These are phyloP conservation scores for Cladosporium sp. DNA, from an alignment of 2,329 filamentous ascomycete species.

Conservation along the genomic window DNA sequence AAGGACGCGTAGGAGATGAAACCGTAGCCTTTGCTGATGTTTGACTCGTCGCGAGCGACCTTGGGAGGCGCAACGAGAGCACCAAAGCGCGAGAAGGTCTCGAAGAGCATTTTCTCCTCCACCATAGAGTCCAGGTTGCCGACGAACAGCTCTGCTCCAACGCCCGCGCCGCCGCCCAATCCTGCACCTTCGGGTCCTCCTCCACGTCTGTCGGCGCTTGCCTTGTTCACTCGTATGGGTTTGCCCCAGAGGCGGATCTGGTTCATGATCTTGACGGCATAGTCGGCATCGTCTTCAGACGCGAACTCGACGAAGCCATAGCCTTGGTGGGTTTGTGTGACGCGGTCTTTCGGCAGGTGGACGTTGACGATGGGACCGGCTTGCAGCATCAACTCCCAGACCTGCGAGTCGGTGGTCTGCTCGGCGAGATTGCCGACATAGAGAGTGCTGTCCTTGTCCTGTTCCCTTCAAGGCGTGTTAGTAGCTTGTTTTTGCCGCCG, in stretches of 20 bases:
- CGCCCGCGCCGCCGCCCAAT: constrained; percentile 81
- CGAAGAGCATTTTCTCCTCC: constrained; percentile 92
- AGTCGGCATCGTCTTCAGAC: constrained; percentile 91
- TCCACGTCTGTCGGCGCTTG: constrained; percentile 88
- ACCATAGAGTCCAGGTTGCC: constrained; percentile 94
- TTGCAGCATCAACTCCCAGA: constrained; percentile 98
- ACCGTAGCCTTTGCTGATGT: constrained; percentile 89
- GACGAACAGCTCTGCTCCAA: constrained; percentile 94
- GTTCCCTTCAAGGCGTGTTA: constrained; percentile 54
- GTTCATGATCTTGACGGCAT: constrained; percentile 95
- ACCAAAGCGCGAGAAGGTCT: constrained; percentile 91
- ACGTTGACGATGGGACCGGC: constrained; percentile 97
- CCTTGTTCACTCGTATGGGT: constrained; percentile 94
- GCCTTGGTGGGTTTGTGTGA: constrained; percentile 93
- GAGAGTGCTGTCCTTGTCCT: constrained; percentile 96
- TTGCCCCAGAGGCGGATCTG: constrained; percentile 90
- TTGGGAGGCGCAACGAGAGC: constrained; percentile 80
- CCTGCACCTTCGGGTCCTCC: constrained; percentile 88
- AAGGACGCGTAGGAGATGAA: constrained; percentile 94
- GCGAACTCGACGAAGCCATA: constrained; percentile 99
- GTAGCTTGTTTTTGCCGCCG: not conserved
- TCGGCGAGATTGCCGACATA: constrained; percentile 99
- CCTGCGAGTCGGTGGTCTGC: constrained; percentile 80
- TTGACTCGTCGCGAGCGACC: constrained; percentile 84
- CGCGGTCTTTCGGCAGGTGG: constrained; percentile 95